Percentiles rank a stretch among this genome's conserved stretches.
These are phyloP conservation scores for Trebouxia sp. DNA, from an alignment of 139 green algal genomes.

Conservation along the genomic window DNA sequence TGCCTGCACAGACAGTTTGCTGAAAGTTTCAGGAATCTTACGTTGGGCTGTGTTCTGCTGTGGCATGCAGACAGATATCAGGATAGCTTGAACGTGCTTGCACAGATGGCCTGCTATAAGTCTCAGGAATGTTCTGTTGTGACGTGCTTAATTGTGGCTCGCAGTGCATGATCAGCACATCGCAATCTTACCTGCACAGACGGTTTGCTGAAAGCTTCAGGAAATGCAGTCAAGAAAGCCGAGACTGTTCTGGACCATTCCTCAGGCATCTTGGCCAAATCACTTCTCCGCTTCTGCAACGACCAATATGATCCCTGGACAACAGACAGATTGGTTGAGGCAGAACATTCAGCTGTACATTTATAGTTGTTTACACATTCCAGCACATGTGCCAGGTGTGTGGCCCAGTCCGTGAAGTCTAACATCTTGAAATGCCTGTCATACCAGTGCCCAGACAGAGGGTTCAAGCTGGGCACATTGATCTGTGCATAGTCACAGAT, in stretches of 20 bases:
- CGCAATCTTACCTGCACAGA: conserved; percentile 15
- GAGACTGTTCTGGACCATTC: not conserved
- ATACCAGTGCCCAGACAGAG: too few relatives aligned
- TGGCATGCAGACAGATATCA: not conserved
- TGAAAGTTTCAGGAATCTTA: too few relatives aligned
- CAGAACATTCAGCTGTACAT: too few relatives aligned
- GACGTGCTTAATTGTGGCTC: too few relatives aligned
- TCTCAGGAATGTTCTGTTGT: not conserved
- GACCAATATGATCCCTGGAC: conserved; percentile 15
- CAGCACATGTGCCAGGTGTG: too few relatives aligned
- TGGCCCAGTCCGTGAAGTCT: too few relatives aligned
- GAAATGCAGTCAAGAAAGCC: not conserved
- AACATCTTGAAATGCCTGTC: too few relatives aligned
- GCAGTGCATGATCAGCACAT: not conserved
- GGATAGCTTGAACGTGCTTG: not conserved
- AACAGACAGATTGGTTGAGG: too few relatives aligned
- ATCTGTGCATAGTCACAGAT: too few relatives aligned
- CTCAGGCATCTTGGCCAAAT: not conserved
- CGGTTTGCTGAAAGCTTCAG: not conserved
- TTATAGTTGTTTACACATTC: too few relatives aligned
- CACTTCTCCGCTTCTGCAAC: not conserved
- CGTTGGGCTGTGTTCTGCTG: not conserved
- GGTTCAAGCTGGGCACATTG: too few relatives aligned
- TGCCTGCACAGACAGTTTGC: too few relatives aligned
- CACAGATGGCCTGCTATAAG: not conserved